These are phyloP conservation scores for Metarhizium sp. DNA, from an alignment of 2,329 filamentous ascomycete species.

Conservation along the genomic window DNA sequence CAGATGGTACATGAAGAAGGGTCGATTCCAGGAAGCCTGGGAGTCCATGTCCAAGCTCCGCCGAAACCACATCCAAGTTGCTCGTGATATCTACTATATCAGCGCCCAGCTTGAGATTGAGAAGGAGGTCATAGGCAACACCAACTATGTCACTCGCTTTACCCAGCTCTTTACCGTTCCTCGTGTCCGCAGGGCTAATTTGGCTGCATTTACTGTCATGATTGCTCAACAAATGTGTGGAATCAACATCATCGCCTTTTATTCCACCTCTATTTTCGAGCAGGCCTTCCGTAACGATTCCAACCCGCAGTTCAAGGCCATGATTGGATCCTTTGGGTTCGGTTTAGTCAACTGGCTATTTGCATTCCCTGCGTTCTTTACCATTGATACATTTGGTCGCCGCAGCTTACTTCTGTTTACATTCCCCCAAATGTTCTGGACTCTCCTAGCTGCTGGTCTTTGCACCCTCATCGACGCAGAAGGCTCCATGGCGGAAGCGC, in stretches of 20 bases:
- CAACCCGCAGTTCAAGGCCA: constrained; percentile 34
- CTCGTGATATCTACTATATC: constrained; percentile 50
- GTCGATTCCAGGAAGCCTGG: constrained; percentile 50
- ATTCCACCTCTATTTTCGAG: constrained; percentile 53
- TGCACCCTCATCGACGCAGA: constrained; percentile 25
- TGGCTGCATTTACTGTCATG: constrained; percentile 75
- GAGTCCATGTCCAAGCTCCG: constrained; percentile 41
- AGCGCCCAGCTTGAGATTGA: constrained; percentile 33
- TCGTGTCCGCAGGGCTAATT: constrained; percentile 58
- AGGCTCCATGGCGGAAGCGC: constrained; percentile 23
- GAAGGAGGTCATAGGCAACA: constrained; percentile 26
- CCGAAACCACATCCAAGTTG: constrained; percentile 44
- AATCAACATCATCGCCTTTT: constrained; percentile 66
- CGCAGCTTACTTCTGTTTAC: constrained; percentile 53
- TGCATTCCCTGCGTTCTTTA: constrained; percentile 57
- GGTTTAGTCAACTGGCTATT: constrained; percentile 55
- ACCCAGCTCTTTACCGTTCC: constrained; percentile 58
- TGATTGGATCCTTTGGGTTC: constrained; percentile 37
- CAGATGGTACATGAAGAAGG: constrained; percentile 57
- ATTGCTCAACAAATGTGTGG: constrained; percentile 62
- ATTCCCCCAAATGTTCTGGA: constrained; percentile 57
- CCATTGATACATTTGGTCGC: constrained; percentile 58
- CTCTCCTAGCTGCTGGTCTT: constrained; percentile 35
- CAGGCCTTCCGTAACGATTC: constrained; percentile 42
- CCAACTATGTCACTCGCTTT: constrained; percentile 37